These are phyloP conservation scores for Terana coerulea DNA, from an alignment of 768 basidiomycete species.

Conservation along the genomic window DNA sequence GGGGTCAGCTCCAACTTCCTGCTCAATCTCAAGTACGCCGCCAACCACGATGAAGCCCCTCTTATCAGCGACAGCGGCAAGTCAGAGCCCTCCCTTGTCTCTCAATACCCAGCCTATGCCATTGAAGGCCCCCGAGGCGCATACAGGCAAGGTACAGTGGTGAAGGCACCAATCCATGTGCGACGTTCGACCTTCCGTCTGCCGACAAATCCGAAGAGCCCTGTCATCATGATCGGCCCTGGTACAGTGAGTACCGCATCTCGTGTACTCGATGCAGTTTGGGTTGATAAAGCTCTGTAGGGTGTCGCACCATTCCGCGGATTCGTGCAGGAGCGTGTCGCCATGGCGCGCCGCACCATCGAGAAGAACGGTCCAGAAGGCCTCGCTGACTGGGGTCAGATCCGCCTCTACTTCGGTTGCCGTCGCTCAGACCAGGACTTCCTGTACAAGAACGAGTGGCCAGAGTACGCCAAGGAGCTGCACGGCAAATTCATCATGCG, in stretches of 20 bases:
- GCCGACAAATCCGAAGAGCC: constrained; percentile 97
- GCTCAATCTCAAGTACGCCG: constrained; percentile 82
- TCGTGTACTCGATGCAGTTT: background rate
- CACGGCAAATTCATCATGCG: constrained; percentile 90
- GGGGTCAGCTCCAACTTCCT: constrained; percentile 96
- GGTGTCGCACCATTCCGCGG: constrained; percentile 99
- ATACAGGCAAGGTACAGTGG: constrained; percentile 66
- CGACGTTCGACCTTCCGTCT: constrained; percentile 95
- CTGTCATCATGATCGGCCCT: constrained; percentile 98
- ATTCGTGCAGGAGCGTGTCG: constrained; percentile 96
- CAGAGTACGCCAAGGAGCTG: constrained; percentile 78
- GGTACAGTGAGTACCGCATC: constrained; percentile 72
- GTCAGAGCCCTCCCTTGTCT: constrained; percentile 35
- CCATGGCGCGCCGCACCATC: constrained; percentile 88
- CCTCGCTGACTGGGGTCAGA: constrained; percentile 91
- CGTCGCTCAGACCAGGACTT: constrained; percentile 86
- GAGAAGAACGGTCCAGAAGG: constrained; percentile 96
- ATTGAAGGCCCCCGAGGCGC: constrained; percentile 90
- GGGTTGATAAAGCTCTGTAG: constrained; percentile 35
- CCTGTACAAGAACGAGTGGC: constrained; percentile 95
- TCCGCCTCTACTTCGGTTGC: constrained; percentile 96
- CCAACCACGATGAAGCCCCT: constrained; percentile 51
- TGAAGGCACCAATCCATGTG: constrained; percentile 91
- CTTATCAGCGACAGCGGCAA: constrained; percentile 32
- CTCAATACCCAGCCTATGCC: constrained; percentile 62